Evolutionary conservation across 805 yeast genomes (phyloP).

Genomic region (Sungouiozyma ichnusensis): DNA sequence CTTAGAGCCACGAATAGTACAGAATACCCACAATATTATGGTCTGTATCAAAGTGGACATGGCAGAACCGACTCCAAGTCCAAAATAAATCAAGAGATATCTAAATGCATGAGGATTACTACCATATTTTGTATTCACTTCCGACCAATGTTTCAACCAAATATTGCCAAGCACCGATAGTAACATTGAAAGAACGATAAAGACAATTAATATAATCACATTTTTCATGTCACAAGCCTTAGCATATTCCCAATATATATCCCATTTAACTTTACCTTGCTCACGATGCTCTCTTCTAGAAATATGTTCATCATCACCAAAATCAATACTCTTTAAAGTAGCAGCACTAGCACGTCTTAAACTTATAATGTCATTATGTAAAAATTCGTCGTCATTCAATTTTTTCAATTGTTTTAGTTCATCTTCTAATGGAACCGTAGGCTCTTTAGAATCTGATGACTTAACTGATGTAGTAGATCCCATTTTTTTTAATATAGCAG

Average conservation of each 20-base stretch:
- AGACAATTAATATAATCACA: slow-evolving; percentile 46
- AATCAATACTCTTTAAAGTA: slow-evolving; percentile 25
- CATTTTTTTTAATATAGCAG: not conserved
- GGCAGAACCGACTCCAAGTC: slow-evolving; percentile 62
- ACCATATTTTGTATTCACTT: slow-evolving; percentile 60
- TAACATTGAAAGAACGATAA: slow-evolving; percentile 48
- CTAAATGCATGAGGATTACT: slow-evolving; percentile 60
- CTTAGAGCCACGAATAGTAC: slow-evolving; percentile 75
- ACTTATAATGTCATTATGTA: slow-evolving; percentile 28
- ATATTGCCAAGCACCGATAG: slow-evolving; percentile 62
- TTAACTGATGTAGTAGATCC: slow-evolving; percentile 6
- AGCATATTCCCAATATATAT: slow-evolving; percentile 72
- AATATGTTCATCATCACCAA: slow-evolving; percentile 29
- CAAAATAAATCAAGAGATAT: slow-evolving; percentile 67
- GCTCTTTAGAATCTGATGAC: slow-evolving; percentile 14
- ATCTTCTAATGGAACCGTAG: slow-evolving; percentile 18
- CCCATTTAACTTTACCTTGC: slow-evolving; percentile 89
- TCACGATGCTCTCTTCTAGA: slow-evolving; percentile 64
- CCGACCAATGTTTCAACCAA: slow-evolving; percentile 98
- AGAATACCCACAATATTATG: slow-evolving; percentile 62
- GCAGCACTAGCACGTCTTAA: slow-evolving; percentile 55
- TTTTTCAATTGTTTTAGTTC: slow-evolving; percentile 26
- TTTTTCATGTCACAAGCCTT: slow-evolving; percentile 70
- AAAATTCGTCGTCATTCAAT: slow-evolving; percentile 19
- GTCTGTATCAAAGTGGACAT: slow-evolving; percentile 52